Percentiles rank a stretch among this genome's conserved stretches.
phyloP scores from a whole-genome alignment of 352 stramenopile species.

The Aphanomyces stellatus region DNA sequence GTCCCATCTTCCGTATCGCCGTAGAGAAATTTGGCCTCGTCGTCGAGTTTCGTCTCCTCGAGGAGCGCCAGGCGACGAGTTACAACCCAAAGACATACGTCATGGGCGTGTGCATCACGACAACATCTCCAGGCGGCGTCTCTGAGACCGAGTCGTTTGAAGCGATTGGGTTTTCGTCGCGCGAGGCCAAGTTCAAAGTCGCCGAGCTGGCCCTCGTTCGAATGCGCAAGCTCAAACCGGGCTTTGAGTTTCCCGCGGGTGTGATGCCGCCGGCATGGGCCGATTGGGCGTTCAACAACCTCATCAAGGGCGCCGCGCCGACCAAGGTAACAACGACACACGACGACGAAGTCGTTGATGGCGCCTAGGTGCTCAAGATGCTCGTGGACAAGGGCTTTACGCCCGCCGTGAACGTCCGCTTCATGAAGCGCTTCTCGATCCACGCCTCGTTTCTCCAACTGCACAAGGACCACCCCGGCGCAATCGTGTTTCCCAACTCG shows the following conservation, averaged over 20 bases:
- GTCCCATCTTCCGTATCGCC: too few species aligned
- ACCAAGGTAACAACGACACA: constrained; percentile 30
- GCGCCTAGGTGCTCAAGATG: constrained; percentile 30
- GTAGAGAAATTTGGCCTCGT: constrained; percentile 43
- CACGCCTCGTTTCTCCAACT: constrained; percentile 41
- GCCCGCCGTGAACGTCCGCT: constrained; percentile 31
- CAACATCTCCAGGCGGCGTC: background rate
- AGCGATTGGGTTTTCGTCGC: constrained; percentile 37
- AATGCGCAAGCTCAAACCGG: constrained; percentile 52
- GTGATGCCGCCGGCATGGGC: constrained; percentile 46
- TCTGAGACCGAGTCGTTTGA: background rate
- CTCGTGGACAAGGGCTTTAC: constrained; percentile 54
- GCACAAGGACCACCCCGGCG: constrained; percentile 22
- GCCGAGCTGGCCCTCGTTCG: constrained; percentile 43
- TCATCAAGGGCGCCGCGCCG: constrained; percentile 36
- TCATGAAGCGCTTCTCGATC: constrained; percentile 62
- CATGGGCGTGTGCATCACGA: constrained; percentile 40
- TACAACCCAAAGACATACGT: constrained; percentile 29
- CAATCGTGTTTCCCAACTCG: constrained; percentile 20
- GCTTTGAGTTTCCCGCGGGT: constrained; percentile 41
- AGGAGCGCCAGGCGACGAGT: constrained; percentile 33
- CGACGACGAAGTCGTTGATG: background rate
- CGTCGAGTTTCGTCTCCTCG: constrained; percentile 41
- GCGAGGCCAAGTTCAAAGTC: constrained; percentile 65
- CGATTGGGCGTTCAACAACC: constrained; percentile 50